Evolutionary conservation across 495 filamentous ascomycete genomes (phyloP), one percentile per base, ranked within the genome.

Genomic region (Xylaria curta): DNA sequence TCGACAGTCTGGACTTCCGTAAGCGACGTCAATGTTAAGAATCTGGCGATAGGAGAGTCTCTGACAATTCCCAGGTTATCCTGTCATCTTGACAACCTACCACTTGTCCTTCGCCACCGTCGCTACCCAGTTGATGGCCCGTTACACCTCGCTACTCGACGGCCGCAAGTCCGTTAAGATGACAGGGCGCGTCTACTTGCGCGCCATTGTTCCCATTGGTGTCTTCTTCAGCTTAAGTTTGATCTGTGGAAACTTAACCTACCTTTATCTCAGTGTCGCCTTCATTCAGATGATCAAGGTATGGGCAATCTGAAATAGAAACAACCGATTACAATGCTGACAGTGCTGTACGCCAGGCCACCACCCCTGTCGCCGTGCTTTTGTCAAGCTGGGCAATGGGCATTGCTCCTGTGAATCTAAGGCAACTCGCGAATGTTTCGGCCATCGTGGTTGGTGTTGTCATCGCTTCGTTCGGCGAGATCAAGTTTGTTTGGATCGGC

Each of bases 271-370:
- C 72, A 93, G 91, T 77, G 94, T 97, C 72, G 89, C 94, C 56
- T 98, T 98, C 82, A 98, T 98, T 80, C 94, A 98, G 85, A 98
- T 98, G 94, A 88, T 98, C 76, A 97, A 97, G 93, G 77, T 70
- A 80, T 56, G 72, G 51, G 24, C 36, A 33, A 17, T 4, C 4
- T 21, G n/a, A 56, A 28, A 61, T 15, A 19, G 40, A 31, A 46
- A 7, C 19, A 38, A 49, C 2, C 19, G 24, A 54, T 15, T 6
- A 21, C 4, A n/a, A 47, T 64, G 69, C 77, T 85, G 70, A 82
- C 72, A 3, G 36, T 56, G 63, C n/a, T 76, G 53, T 72, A 26
- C 19, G 69, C 54, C 69, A 95, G 92, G 94, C 94, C 74, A 96
- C 93, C 42, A 97, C 92, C 49, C 95, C 94, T 36, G 94, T 97